Percentiles rank a stretch among this genome's conserved stretches.
These are phyloP conservation scores for Panaeolus papilionaceus DNA, from an alignment of 768 basidiomycete genomes.

Conservation along the genomic window DNA sequence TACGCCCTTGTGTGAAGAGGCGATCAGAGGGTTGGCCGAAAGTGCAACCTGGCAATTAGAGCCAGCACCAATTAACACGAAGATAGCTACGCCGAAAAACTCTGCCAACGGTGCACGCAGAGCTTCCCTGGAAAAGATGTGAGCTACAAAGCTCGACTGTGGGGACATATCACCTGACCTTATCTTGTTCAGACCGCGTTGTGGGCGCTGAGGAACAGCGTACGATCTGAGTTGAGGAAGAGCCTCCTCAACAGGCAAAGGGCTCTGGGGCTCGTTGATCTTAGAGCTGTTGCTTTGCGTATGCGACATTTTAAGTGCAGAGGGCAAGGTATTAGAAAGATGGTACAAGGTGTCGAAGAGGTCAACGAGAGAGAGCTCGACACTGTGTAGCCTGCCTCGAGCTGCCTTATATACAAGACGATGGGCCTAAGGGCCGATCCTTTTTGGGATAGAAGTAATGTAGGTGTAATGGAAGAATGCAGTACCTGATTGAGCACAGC, in stretches of 20 bases:
- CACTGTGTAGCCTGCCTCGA: background rate
- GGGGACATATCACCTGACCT: background rate
- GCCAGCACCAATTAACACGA: slow-evolving; percentile 61
- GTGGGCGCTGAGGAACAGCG: background rate
- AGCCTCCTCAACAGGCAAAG: background rate
- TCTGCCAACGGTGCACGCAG: slow-evolving; percentile 51
- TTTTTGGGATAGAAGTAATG: background rate
- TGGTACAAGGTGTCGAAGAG: background rate
- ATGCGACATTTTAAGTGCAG: background rate
- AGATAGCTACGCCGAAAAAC: slow-evolving; percentile 59
- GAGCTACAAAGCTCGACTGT: background rate
- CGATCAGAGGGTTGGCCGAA: slow-evolving; percentile 48
- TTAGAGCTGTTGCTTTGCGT: background rate
- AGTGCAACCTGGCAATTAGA: slow-evolving; percentile 59
- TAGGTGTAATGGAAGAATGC: background rate
- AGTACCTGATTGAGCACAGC: background rate
- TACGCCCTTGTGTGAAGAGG: slow-evolving; percentile 58
- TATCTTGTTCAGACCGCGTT: background rate
- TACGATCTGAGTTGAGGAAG: background rate
- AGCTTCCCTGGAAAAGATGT: background rate
- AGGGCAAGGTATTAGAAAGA: background rate
- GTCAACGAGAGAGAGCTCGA: background rate
- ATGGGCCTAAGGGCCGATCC: background rate
- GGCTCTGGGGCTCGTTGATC: background rate
- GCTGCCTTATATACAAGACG: background rate